Base-by-base conservation (phyloP, 345 rosid species). In the Xanthoceras sorbifolium region DNA sequence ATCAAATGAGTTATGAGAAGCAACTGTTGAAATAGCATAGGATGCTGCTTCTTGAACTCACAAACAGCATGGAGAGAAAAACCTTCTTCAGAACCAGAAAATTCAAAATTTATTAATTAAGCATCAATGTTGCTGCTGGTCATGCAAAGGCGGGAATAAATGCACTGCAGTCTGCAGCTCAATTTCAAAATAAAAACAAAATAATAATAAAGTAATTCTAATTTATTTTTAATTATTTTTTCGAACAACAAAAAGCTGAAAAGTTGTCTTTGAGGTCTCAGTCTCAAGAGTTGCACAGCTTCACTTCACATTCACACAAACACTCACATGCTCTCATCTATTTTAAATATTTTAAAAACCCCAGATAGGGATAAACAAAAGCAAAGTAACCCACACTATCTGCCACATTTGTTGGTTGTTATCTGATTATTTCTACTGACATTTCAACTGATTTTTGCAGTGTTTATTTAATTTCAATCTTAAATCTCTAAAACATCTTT, bases 91-190 rank as follows among this genome's bases (percentile, higher is more conserved):
- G n/a, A n/a, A n/a, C n/a, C n/a, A n/a, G n/a, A n/a, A 72, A 72
- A 59, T 59, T 72, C 67, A 3, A 60, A 72, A 72, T 3, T 9
- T 25, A n/a, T 26, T 26, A 17, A 38, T 4, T 4, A 72, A 38
- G 10, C 40, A 62, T 50, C 32, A 10, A 38, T 57, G 29, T 38
- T 23, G 20, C 54, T 31, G 1, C 68, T 34, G 38, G 26, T 46
- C 67, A 77, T 71, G 80, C 69, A 79, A 71, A 71, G 83, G 88
- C 88, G 88, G 88, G 88, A 85, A 79, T 71, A 2, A 72, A n/a
- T n/a, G n/a, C n/a, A n/a, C n/a, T n/a, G n/a, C n/a, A n/a, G n/a
- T n/a, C 29, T 6, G 4, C 59, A 63, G 48, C 76, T 60, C 75
- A 55, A 38, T 82, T 79, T 79, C 72, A 86, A 83, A 83, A 75